Base-by-base conservation (phyloP, 257 asterid species). In the Anisodus tanguticus region DNA sequence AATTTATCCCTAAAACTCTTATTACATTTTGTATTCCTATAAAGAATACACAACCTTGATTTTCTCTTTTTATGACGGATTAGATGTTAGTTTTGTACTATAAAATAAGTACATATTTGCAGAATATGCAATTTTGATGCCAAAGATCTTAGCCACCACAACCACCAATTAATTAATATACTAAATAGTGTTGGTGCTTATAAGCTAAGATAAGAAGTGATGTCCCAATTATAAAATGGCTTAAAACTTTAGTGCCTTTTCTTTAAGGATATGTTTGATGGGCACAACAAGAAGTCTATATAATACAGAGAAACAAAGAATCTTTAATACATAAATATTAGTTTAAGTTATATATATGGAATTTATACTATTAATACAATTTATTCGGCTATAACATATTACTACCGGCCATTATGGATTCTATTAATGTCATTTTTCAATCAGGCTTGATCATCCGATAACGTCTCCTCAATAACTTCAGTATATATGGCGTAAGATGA, bases 81-180 rank as follows among this genome's bases (percentile, higher is more conserved):
- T 64, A 39, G 31, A 7, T 41, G 45, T n/a, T 47, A 41, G 45
- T 55, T 45, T 71, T 71, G 62, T 22, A 74, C 19, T 74, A 74
- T 74, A 49, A 11, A 74, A 6, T 12, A 51, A 49, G 37, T 22
- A 49, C 22, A 22, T 4, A 0, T 2, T 4, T 53, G 53, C 0
- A 51, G 8, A 26, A 15, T 31, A 26, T 76, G 47, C 64, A 12
- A 76, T 2, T 26, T 53, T 26, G 81, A 76, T 76, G 22, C 47
- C 19, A 76, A 76, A 26, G 81, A 26, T 76, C 26, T 51, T 76
- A 51, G 64, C 81, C 64, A 26, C 81, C 49, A 76, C 59, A 76
- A 53, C 49, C 64, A 51, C 81, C 81, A 49, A 49, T 2, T 19
- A 74, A 74, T 2, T 19, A 74, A 51, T 51, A 76, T 13, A 76